Evolutionary conservation across 2,329 filamentous ascomycete genomes (phyloP), one percentile per base, ranked within the genome.

Genomic region (Calonectria hongkongensis): DNA sequence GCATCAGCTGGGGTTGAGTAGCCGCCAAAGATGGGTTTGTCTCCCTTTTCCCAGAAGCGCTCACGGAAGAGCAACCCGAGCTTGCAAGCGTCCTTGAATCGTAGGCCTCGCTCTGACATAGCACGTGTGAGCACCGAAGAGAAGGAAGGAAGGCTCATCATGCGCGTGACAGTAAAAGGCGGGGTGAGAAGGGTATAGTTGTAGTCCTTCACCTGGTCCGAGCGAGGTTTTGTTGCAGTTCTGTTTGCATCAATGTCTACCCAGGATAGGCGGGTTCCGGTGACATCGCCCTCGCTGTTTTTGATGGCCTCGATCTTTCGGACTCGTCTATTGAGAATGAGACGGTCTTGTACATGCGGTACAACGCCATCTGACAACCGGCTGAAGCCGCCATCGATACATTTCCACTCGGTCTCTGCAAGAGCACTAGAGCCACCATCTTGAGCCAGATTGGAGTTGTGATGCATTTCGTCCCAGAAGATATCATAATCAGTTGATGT

Each of bases 181-280:
- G 89, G 88, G 0, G 91, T 87, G 8, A 94, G 86, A n/a, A 94
- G 85, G 33, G 91, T 89, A 80, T 94, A 94, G 83, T 94, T 92
- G 78, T 90, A 85, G 54, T 84, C 88, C 63, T 89, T 73, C 79
- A 87, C 83, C 73, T 77, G 76, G 25, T 76, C 68, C 43, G 83
- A 2, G 50, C 50, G 50, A 54, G 50, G 50, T 28, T 54, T 54
- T 33, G 50, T 54, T 21, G 28, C 50, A 16, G 50, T 54, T 33
- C 50, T 54, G 82, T 58, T 79, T 86, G 75, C 89, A 88, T 88
- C 90, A 93, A 21, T 30, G 5, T 58, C 82, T 2, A 83, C 84
- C 16, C 83, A 83, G 2, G 81, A 74, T 0, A 90, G 75, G 2
- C 43, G 68, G 13, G 67, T 71, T 1, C 18, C 51, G 18, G 30